Evolutionary conservation across 2,329 filamentous ascomycete species (phyloP), one percentile per base, ranked within the genome.

Genomic region (Colletotrichum tropicicola): DNA sequence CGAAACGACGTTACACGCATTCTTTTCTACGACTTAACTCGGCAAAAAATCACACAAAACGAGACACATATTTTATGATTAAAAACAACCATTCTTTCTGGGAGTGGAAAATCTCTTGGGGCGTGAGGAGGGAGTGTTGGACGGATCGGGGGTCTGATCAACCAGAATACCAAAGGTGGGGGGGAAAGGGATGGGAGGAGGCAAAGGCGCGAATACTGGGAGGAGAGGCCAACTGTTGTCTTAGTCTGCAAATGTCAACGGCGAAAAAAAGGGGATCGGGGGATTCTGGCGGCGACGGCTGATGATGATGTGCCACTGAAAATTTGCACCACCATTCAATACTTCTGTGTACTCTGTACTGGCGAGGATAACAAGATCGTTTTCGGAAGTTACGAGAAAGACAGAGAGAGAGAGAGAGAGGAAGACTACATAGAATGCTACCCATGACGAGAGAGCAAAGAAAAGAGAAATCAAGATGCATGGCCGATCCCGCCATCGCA

Each of bases 1-100:
- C 35, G 35, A 27, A 63, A 63, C 60, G 32, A 43, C 41, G 32
- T 54, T 64, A 60, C 56, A 35, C 39, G 43, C 60, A 59, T 21
- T 44, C 39, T 59, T 63, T 53, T 30, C 48, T 48, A 60, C 56
- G 48, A 48, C 35, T 53, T 32, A 43, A 37, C n/a, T 28, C 27
- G 61, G 57, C 47, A 53, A 59, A 47, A 52, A 6, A 56, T 30
- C 53, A 56, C 48, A 64, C 48, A 59, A 51, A 39, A 43, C 48
- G 44, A 52, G 41, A 49, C n/a, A 60, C 21, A 54, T 30, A 54
- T 48, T 57, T 28, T 48, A 48, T 41, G 28, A 57, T 28, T 10
- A 48, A 23, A 43, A 44, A 45, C 28, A 47, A 39, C 4, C n/a
- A n/a, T 43, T 30, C 27, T 21, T 54, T 54, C 30, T 9, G 51